Evolutionary conservation across 306 rosid species (phyloP).

Genomic region (Abrus pulchellus): DNA sequence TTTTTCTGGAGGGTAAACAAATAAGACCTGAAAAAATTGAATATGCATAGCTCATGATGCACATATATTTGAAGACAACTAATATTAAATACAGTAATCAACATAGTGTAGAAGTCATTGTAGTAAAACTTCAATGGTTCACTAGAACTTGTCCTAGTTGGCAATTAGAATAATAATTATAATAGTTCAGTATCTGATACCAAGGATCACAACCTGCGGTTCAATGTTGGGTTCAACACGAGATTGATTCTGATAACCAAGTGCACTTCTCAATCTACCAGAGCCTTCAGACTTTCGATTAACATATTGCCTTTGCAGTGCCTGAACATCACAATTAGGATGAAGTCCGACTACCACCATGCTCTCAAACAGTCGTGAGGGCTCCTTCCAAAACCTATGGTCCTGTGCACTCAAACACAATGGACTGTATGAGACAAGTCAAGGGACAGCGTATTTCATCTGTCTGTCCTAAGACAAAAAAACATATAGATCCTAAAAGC

Average conservation of each 20-base stretch:
- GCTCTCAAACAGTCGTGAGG: conserved; percentile 89
- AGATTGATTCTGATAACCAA: conserved; percentile 71
- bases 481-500: conserved; percentile 27
- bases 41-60: conserved; percentile 21
- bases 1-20: conserved; percentile 94
- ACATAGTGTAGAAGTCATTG: not conserved
- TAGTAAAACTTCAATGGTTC: conserved; percentile 13
- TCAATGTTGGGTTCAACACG: conserved; percentile 82
- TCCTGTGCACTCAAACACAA: conserved; percentile 68
- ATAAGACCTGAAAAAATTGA: conserved; percentile 70
- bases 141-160: conserved; percentile 22
- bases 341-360: conserved; percentile 95
- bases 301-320: conserved; percentile 76
- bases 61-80: conserved; percentile 15
- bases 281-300: conserved; percentile 74
- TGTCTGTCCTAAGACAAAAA: not conserved
- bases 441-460: conserved; percentile 36
- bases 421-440: conserved; percentile 38
- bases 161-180: conserved; percentile 38
- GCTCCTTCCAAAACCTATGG: conserved; percentile 85
- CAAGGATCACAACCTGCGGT: conserved; percentile 88
- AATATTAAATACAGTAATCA: conserved; percentile 22
- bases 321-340: conserved; percentile 88
- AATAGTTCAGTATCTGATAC: conserved; percentile 40
- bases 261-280: conserved; percentile 72